Evolutionary conservation across 768 basidiomycete genomes (phyloP), one percentile per base, ranked within the genome.

Genomic region (Punctularia strigosozonata): DNA sequence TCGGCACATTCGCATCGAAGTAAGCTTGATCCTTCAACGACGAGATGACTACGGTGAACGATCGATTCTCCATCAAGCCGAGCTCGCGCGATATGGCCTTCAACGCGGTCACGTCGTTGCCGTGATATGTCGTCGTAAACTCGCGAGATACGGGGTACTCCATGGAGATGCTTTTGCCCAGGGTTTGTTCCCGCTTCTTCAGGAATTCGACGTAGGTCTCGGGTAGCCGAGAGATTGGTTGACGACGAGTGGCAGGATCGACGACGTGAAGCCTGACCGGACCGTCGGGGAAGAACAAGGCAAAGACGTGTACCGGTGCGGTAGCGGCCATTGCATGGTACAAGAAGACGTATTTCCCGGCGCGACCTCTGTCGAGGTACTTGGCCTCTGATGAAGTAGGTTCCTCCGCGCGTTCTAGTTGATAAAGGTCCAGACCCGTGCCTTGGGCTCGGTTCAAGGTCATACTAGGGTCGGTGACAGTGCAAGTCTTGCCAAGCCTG

Each of bases 11-110:
- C 7, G 66, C 55, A 48, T 92, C 87, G 54, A 89, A 95, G 57
- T 92, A 94, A 15, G 68, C 62, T 47, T 80, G 74, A 36, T 89
- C 82, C 54, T 86, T 91, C 39, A 69, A 69, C 10, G 95, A 97
- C 5, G 90, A 95, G 21, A 97, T 68, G 31, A 89, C 74, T 19
- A 95, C 61, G 2, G 76, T 76, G 46, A 77, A 76, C 3, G 79
- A 80, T 55, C 81, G 71, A 41, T 77, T 73, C 50, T 87, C 81
- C 40, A 84, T 48, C 3, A 85, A 54, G 12, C 78, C 78, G 5
- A 99, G 71, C 50, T 97, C 94, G 25, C 87, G 77, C 8, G 87
- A 89, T 38, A 99, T 65, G 2, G 86, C 82, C 45, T 83, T 88
- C 40, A 97, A 60, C 2, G 92, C 95, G 0, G 80, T 77, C 1